These are phyloP conservation scores for Carex cristatella DNA, from an alignment of 176 grass and related monocot species.

Conservation along the genomic window DNA sequence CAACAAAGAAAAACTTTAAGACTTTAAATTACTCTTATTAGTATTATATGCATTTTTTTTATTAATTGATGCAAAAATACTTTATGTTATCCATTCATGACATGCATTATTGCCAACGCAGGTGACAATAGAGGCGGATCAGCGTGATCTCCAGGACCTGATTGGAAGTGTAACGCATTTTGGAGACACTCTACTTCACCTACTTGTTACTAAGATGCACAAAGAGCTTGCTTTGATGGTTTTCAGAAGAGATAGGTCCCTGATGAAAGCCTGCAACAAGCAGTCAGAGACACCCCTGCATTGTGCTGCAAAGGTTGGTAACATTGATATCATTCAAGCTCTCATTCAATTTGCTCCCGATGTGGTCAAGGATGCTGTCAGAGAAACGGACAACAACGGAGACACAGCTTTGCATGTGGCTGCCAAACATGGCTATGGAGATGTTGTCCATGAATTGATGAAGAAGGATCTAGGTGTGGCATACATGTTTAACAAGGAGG, in stretches of 20 bases:
- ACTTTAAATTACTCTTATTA: no score
- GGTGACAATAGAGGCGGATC: no score
- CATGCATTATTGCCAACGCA: no score
- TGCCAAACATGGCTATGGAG: neutral
- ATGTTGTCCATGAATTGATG: neutral
- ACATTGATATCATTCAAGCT: neutral
- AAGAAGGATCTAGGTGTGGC: neutral
- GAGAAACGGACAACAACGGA: neutral
- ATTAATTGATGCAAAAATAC: no score
- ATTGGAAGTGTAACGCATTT: neutral
- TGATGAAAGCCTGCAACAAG: neutral
- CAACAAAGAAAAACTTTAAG: no score
- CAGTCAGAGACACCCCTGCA: slow-evolving; percentile 18
- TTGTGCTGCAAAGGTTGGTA: slow-evolving; percentile 10
- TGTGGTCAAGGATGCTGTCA: neutral
- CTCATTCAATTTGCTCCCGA: neutral
- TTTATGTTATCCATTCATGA: no score
- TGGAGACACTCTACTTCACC: neutral
- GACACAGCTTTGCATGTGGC: slow-evolving; percentile 18
- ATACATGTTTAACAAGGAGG: neutral
- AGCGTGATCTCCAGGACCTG: no score
- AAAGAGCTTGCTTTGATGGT: neutral
- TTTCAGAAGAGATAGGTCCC: neutral
- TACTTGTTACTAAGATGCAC: neutral
- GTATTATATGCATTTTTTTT: no score